Evolutionary conservation across 257 asterid genomes (phyloP).

Genomic region (Fraxinus cuspidata): DNA sequence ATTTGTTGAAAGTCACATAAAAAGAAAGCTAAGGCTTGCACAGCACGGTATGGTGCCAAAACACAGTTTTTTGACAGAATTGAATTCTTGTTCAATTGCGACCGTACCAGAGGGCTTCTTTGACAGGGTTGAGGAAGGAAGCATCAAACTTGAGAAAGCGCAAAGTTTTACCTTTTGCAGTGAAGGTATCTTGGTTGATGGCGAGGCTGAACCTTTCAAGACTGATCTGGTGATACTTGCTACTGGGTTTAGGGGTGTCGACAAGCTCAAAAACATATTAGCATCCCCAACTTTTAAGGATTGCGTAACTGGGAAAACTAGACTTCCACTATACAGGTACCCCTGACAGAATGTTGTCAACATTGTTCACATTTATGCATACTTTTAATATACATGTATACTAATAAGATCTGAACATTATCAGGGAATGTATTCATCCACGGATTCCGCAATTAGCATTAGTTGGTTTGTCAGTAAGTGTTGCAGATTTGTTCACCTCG

Average conservation of each 20-base stretch:
- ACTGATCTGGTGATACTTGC: conserved; percentile 47
- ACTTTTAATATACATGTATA: background rate
- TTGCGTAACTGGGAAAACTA: conserved; percentile 26
- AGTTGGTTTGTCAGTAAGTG: conserved; percentile 50
- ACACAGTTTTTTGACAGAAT: conserved; percentile 42
- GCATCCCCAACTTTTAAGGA: conserved; percentile 30
- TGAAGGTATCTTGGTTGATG: conserved; percentile 42
- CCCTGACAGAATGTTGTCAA: background rate
- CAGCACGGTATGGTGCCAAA: conserved; percentile 49
- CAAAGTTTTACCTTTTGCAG: conserved; percentile 33
- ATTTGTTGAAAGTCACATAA: conserved; percentile 41
- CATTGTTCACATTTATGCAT: background rate
- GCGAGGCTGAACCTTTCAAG: conserved; percentile 27
- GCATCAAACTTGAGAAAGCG: conserved; percentile 48
- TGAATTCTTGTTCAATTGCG: conserved; percentile 36
- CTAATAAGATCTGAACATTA: background rate
- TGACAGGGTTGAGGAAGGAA: conserved; percentile 50
- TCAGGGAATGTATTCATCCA: conserved; percentile 53
- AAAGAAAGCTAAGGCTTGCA: conserved; percentile 33
- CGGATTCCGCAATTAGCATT: conserved; percentile 54
- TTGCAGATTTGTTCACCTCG: conserved; percentile 42
- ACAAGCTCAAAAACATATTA: conserved; percentile 43
- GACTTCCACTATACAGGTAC: conserved; percentile 50
- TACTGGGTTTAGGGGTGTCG: conserved; percentile 49
- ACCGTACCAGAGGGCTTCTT: conserved; percentile 51